Conservation (phyloP, 2,329 filamentous ascomycete genomes). For the Nigrograna mackinnonii region DNA sequence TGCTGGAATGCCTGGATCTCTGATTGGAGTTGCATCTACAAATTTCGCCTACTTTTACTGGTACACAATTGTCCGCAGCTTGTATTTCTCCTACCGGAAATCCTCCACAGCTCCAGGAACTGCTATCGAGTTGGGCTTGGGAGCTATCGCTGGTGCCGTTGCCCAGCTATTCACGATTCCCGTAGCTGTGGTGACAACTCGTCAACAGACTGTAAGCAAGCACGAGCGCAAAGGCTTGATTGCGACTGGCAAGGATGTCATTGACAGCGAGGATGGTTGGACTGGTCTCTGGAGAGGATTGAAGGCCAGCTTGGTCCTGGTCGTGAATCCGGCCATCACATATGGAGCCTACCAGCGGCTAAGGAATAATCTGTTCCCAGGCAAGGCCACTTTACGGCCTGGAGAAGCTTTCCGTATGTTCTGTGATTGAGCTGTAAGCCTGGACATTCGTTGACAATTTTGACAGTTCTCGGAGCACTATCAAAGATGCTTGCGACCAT, state of each 20-base stretch:
- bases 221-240: conserved; percentile 82
- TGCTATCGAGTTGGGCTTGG: conserved; percentile 78
- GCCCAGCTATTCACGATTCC: conserved; percentile 97
- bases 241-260: conserved; percentile 85
- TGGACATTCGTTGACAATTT: conserved; percentile 15
- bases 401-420: conserved; percentile 89
- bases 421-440: background rate
- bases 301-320: conserved; percentile 93
- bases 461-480: conserved; percentile 80
- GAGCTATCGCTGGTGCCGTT: conserved; percentile 84
- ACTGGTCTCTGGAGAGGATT: conserved; percentile 91
- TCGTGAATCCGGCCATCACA: conserved; percentile 95
- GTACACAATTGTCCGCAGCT: conserved; percentile 84
- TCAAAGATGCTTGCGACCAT: conserved; percentile 93
- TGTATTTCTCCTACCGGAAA: conserved; percentile 69
- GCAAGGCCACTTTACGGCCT: conserved; percentile 73
- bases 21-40: conserved; percentile 91
- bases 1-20: conserved; percentile 80
- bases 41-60: conserved; percentile 99
- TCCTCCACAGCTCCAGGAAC: conserved; percentile 72
- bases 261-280: conserved; percentile 87
- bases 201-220: conserved; percentile 91
- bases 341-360: conserved; percentile 95
- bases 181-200: conserved; percentile 90
- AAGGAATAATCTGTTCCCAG: conserved; percentile 76